Conservation (phyloP, 1,284 basidiomycete species). For the Kalmanozyma brasiliensis region DNA sequence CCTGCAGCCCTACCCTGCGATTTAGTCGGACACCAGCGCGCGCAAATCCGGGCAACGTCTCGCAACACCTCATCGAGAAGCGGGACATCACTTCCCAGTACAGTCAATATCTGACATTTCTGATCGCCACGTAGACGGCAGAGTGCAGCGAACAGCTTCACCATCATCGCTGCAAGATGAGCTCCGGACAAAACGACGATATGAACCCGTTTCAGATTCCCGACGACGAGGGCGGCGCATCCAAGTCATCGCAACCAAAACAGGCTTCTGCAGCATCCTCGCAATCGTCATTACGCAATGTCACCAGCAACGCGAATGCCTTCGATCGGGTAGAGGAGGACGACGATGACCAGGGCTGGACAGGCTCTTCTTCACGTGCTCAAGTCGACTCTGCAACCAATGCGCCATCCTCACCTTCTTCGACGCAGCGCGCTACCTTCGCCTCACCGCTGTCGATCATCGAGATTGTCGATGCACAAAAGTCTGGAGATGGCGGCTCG, state of each 20-base stretch:
- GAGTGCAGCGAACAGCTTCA: neutral
- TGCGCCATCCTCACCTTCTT: constrained; percentile 17
- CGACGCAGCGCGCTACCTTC: constrained; percentile 20
- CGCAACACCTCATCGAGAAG: no score
- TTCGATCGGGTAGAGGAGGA: constrained; percentile 17
- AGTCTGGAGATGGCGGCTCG: constrained; percentile 83
- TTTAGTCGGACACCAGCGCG: no score
- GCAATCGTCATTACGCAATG: constrained; percentile 17
- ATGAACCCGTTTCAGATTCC: constrained; percentile 52
- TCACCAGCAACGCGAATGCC: neutral
- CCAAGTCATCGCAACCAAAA: constrained; percentile 8
- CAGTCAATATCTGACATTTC: no score
- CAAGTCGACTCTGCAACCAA: constrained; percentile 12
- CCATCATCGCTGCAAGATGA: constrained; percentile 18
- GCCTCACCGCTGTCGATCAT: constrained; percentile 42
- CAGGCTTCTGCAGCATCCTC: constrained; percentile 19
- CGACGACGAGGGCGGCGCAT: constrained; percentile 26
- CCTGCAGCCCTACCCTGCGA: neutral
- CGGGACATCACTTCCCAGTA: no score
- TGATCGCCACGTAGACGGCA: no score
- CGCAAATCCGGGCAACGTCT: no score
- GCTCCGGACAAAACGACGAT: constrained; percentile 18
- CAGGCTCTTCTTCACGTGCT: constrained; percentile 30
- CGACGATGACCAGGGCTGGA: constrained; percentile 42
- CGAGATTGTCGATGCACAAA: constrained; percentile 81